Base-by-base conservation (phyloP, 768 basidiomycete species). In the Mycena metata region DNA sequence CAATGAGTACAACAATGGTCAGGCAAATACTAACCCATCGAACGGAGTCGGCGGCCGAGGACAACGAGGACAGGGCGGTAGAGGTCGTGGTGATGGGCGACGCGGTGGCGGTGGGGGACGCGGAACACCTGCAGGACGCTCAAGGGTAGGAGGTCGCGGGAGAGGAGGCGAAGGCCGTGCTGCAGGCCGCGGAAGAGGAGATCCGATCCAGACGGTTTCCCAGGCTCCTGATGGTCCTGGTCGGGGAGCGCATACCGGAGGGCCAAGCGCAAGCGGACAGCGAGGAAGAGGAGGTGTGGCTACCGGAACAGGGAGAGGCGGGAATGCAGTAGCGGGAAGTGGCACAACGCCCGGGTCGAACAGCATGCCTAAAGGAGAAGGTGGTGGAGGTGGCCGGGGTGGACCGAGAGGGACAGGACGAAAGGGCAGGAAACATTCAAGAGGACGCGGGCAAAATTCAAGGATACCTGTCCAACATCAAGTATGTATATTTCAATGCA, bases 381-480 rank as follows among this genome's bases (percentile, higher is more conserved):
- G 30, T 24, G 39, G 39, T 56, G 55, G 55, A 56, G 30, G 55
- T 56, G 55, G 51, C 51, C 12, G 51, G 51, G 51, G 26, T 52
- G 30, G 26, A 56, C 21, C 12, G 36, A 42, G 55, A 42, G 55
- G 55, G 39, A 56, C 21, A 56, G 39, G 55, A 42, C 55, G 55
- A 56, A 56, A 56, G 55, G 23, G 55, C 39, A 56, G 55, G 55
- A 56, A 56, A 56, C 55, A 39, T 56, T 50, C 49, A 54, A 54
- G 17, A 54, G 51, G 51, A 54, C 33, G 33, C 16, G 33, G n/a
- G n/a, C n/a, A n/a, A n/a, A n/a, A n/a, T n/a, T n/a, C n/a, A n/a
- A n/a, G n/a, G n/a, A n/a, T n/a, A 56, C 39, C 39, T 56, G 55
- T 42, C 39, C 55, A 56, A 56, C 55, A 16, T 39, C 55, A 56